Percentiles rank a stretch among this genome's conserved stretches.
phyloP scores from a whole-genome alignment of 75 land plant genomes.

The Adiantum capillusveneris region DNA sequence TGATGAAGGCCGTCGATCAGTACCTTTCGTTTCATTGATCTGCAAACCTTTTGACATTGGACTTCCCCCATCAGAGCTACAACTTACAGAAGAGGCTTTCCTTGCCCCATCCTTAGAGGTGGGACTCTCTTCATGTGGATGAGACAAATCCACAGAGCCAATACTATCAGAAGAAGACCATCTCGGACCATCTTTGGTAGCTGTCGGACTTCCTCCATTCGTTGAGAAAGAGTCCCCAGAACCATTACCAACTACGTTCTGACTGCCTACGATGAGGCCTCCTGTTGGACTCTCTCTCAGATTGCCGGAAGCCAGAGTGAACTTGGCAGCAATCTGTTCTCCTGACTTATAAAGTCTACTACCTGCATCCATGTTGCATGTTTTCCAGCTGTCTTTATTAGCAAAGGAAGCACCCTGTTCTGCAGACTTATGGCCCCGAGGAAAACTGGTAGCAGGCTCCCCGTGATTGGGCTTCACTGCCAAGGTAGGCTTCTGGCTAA shows the following conservation, averaged over 20 bases:
- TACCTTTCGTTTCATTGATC: no score
- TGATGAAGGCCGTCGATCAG: neutral
- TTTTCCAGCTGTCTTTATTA: no score
- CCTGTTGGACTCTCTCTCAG: neutral
- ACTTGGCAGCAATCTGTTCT: neutral
- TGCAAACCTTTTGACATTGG: neutral
- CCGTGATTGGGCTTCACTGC: no score
- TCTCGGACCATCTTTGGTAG: neutral
- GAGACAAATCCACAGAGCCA: neutral
- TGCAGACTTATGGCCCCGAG: no score
- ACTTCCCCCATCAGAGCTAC: neutral
- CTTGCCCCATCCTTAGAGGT: neutral
- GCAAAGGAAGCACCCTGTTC: no score
- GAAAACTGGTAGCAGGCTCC: no score
- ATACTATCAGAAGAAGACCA: neutral
- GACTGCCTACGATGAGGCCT: neutral
- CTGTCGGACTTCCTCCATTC: slow-evolving; percentile 1
- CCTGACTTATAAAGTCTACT: neutral
- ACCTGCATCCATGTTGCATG: no score
- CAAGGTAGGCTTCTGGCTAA: no score
- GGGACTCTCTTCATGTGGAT: neutral
- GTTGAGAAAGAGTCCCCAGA: neutral
- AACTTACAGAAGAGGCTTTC: neutral
- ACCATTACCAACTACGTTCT: neutral
- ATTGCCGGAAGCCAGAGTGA: neutral